Evolutionary conservation across 306 rosid genomes (phyloP), one percentile per base, ranked within the genome.

Genomic region (Lathyrus tuberosus): DNA sequence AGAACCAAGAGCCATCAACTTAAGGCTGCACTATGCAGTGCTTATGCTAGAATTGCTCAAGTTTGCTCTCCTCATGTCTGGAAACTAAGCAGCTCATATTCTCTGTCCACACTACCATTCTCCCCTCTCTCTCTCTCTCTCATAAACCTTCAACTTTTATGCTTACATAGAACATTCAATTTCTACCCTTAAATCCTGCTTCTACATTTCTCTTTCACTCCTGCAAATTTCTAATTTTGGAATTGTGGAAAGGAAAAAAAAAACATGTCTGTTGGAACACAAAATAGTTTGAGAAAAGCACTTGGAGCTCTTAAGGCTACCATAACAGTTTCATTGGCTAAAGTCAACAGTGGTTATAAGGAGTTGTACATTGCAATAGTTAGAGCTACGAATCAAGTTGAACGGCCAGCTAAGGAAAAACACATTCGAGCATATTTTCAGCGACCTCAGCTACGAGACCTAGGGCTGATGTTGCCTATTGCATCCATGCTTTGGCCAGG

Each of bases 281-380:
- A 94, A 85, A 95, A 91, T 2, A 91, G 95, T 80, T 62, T 95
- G 52, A 75, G 99, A 65, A 95, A 91, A 83, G 99, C 97, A 37
- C 93, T 95, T 38, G 99, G 99, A 37, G 90, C 99, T 42, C 88
- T 95, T 52, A 95, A 95, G 87, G 99, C 91, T 35, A 86, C 95
- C 33, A 91, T 97, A 51, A 91, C 99, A 16, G 99, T 95, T 40
- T 95, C 99, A 0, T 91, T 95, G 86, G 99, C 99, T 24, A 95
- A 95, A 86, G 97, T 95, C 86, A 91, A 95, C 79, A 95, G 97
- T 73, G 99, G 84, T 87, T 95, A 91, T 83, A 95, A 91, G 99
- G 99, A 91, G 54, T 82, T 94, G 85, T 97, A 94, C 83, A 86
- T 94, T 83, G 89, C 99, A 56, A 87, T 94, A 48, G 97, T 94